Evolutionary conservation across 1,284 basidiomycete species (phyloP), one percentile per base, ranked within the genome.

Genomic region (Agaricales sp.): DNA sequence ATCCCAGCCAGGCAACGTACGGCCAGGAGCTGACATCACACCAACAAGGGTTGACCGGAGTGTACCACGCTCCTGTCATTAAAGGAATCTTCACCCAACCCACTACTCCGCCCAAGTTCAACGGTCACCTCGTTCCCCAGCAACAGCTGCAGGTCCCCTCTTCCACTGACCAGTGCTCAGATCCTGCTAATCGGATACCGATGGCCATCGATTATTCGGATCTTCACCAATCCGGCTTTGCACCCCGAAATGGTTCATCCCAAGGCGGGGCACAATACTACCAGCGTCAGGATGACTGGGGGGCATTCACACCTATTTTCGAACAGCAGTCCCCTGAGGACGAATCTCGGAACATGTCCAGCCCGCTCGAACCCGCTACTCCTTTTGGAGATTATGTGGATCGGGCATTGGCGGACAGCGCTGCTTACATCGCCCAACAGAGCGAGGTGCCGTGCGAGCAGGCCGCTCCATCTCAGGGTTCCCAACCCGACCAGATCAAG

Each of bases 311-410:
- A 25, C 80, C 82, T n/a, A 65, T 80, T 43, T 73, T 77, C 51
- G 79, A 84, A 59, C 80, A 83, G 50, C 67, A 75, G 54, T 85
- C 80, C 2, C 79, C 82, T n/a, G 75, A 83, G 51, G 63, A 66
- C 16, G 68, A 61, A 23, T 18, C 6, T 8, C 39, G 39, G 6
- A 16, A 16, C 13, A 41, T 20, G 39, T 84, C 80, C 3, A 87
- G 85, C 59, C 83, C 85, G 14, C 61, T 83, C 21, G 82, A 77
- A 46, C 84, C 84, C 3, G 58, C 81, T 54, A 88, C 85, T 25
- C 85, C 85, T 41, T 87, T 87, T 56, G 79, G 75, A 35, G 78
- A 84, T 52, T 87, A 74, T 51, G 73, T 87, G 38, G 85, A 87
- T 66, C 78, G 78, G 48, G 83, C 73, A 16, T 75, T 87, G 18